Conservation (phyloP, 805 yeast species). For the Yamadazyma insecticola region DNA sequence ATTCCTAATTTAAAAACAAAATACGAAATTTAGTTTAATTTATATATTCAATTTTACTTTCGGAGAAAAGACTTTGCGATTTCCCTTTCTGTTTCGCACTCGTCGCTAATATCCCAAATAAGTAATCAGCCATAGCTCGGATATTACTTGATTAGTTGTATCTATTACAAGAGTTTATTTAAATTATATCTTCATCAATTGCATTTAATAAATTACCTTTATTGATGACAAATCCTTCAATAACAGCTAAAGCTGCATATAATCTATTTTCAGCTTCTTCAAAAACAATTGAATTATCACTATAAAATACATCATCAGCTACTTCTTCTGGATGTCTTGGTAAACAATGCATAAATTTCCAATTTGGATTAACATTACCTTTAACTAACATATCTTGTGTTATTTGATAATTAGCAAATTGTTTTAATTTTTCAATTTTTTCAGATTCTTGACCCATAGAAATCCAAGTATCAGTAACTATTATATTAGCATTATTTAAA, state of each 20-base stretch:
- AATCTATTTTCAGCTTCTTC: constrained; percentile 95
- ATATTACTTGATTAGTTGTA: no score
- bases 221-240: constrained; percentile 85
- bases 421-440: constrained; percentile 62
- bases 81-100: no score
- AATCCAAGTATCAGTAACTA: constrained; percentile 95
- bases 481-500: constrained; percentile 65
- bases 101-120: no score
- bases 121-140: no score
- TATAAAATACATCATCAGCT: constrained; percentile 85
- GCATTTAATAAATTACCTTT: constrained; percentile 54
- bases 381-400: constrained; percentile 54
- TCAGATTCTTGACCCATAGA: constrained; percentile 97
- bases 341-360: constrained; percentile 96
- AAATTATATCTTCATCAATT: constrained; percentile 10
- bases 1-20: no score
- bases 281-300: constrained; percentile 76
- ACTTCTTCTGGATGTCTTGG: constrained; percentile 97
- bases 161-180: no score
- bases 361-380: constrained; percentile 57
- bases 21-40: no score
- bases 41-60: no score
- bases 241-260: constrained; percentile 92
- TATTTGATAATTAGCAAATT: constrained; percentile 85
- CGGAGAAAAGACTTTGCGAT: no score